Evolutionary conservation across 2,329 filamentous ascomycete genomes (phyloP).

Genomic region (Trichoderma polysporum): DNA sequence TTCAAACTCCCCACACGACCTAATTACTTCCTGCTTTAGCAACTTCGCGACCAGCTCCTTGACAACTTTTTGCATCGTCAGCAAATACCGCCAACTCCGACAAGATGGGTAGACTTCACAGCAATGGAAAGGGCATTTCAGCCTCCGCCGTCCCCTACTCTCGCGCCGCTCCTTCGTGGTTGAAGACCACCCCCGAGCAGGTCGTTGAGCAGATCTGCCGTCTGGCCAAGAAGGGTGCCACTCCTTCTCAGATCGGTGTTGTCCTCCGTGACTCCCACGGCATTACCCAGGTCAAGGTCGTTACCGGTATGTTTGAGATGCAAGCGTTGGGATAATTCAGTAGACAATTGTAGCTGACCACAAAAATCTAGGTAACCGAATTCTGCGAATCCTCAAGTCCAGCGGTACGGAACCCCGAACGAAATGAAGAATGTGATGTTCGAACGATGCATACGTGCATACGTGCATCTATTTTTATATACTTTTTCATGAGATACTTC

Average conservation of each 20-base stretch:
- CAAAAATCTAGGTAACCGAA: slow-evolving; percentile 86
- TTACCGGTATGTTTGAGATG: slow-evolving; percentile 71
- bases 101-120: slow-evolving; percentile 97
- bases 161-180: slow-evolving; percentile 86
- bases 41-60: slow-evolving; percentile 30
- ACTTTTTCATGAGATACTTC: slow-evolving; percentile 30
- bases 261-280: slow-evolving; percentile 97
- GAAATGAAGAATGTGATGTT: slow-evolving; percentile 27
- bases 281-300: slow-evolving; percentile 95
- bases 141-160: slow-evolving; percentile 96
- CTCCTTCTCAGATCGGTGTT: slow-evolving; percentile 98
- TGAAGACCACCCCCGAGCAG: slow-evolving; percentile 98
- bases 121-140: slow-evolving; percentile 99
- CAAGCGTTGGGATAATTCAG: neutral
- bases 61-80: slow-evolving; percentile 35
- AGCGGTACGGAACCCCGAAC: slow-evolving; percentile 71
- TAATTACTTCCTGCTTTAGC: slow-evolving; percentile 22
- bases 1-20: slow-evolving; percentile 38
- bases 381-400: slow-evolving; percentile 97
- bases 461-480: slow-evolving; percentile 30
- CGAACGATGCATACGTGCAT: slow-evolving; percentile 20
- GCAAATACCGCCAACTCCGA: slow-evolving; percentile 42
- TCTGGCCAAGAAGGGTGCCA: slow-evolving; percentile 98
- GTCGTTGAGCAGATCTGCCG: slow-evolving; percentile 99
- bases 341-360: slow-evolving; percentile 38